Percentiles rank a stretch among this genome's conserved stretches.
phyloP scores from a whole-genome alignment of 257 asterid genomes.

The Orobanche coerulescens region DNA sequence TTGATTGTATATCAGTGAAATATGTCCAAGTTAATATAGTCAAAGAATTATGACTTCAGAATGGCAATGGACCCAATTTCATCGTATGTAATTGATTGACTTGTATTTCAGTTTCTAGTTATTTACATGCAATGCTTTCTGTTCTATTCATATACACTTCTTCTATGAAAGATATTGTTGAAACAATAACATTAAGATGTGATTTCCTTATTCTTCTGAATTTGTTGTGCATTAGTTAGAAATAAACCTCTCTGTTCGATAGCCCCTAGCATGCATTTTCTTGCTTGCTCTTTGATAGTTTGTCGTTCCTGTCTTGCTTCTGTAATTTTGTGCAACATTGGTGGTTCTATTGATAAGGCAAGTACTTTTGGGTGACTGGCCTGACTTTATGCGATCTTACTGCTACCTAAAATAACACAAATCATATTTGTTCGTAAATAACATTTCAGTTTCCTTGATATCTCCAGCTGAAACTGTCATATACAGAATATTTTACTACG shows the following conservation, averaged over 20 bases:
- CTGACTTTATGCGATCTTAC: neutral
- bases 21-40: neutral
- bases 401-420: neutral
- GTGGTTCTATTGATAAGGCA: constrained; percentile 5
- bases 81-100: neutral
- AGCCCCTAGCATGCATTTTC: neutral
- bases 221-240: constrained; percentile 14
- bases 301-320: constrained; percentile 5
- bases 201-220: constrained; percentile 7
- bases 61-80: neutral
- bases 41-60: constrained; percentile 7
- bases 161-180: constrained; percentile 1
- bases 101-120: constrained; percentile 6
- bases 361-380: constrained; percentile 13
- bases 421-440: constrained; percentile 10
- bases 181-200: neutral
- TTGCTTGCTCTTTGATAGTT: constrained; percentile 5
- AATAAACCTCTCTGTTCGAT: constrained; percentile 11
- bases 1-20: constrained; percentile 2
- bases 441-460: constrained; percentile 31
- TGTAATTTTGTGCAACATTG: constrained; percentile 10
- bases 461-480: constrained; percentile 96
- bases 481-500: constrained; percentile 95
- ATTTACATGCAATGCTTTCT: neutral
- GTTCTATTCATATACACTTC: neutral